A percentile compares a stretch with the other conserved stretches of the same genome.
phyloP scores from a whole-genome alignment of 1,139 yeast species.

The Meyerozyma smithsonii region DNA sequence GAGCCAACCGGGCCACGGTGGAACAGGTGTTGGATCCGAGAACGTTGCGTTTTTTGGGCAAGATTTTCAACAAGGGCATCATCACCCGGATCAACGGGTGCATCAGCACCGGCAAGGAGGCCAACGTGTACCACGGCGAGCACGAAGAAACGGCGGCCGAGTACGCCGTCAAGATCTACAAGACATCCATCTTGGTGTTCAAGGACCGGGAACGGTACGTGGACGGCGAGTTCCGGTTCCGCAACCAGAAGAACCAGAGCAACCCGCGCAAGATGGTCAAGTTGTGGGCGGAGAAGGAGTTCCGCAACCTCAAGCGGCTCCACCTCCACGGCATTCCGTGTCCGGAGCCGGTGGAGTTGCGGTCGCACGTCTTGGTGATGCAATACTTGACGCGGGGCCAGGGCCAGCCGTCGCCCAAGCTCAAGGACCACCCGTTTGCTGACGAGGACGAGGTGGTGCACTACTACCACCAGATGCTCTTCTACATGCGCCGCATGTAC shows the following conservation, averaged over 20 bases:
- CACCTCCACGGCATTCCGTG: slow-evolving; percentile 78
- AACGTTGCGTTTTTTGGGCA: slow-evolving; percentile 77
- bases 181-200: slow-evolving; percentile 91
- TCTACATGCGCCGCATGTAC: slow-evolving; percentile 82
- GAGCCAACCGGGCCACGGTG: slow-evolving; percentile 92
- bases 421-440: slow-evolving; percentile 72
- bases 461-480: slow-evolving; percentile 73
- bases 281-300: slow-evolving; percentile 98
- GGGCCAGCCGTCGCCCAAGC: slow-evolving; percentile 83
- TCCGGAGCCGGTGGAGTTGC: slow-evolving; percentile 85
- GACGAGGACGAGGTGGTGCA: slow-evolving; percentile 60
- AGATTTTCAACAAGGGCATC: slow-evolving; percentile 76
- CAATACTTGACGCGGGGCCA: slow-evolving; percentile 77
- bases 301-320: slow-evolving; percentile 82
- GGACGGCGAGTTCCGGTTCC: slow-evolving; percentile 90
- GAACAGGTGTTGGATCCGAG: slow-evolving; percentile 96
- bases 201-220: slow-evolving; percentile 95
- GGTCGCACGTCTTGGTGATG: slow-evolving; percentile 92
- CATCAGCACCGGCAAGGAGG: slow-evolving; percentile 95
- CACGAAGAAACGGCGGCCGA: slow-evolving; percentile 58
- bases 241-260: slow-evolving; percentile 77
- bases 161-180: slow-evolving; percentile 88
- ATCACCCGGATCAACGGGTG: slow-evolving; percentile 89
- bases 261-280: slow-evolving; percentile 97
- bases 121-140: slow-evolving; percentile 92